Evolutionary conservation across 2,329 filamentous ascomycete genomes (phyloP).

Genomic region (Fusarium succisae): DNA sequence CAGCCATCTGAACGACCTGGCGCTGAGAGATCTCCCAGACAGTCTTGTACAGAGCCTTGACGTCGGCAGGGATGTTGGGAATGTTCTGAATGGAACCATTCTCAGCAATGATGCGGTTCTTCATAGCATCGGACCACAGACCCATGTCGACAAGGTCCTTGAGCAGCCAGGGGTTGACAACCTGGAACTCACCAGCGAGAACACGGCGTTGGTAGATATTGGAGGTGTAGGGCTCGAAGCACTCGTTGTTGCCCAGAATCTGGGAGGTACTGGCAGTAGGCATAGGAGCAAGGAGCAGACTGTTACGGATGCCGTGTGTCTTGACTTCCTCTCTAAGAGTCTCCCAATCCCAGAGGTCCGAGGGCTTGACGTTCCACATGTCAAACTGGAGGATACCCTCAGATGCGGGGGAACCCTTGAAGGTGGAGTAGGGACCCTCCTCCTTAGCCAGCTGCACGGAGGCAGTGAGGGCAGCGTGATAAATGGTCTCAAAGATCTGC

Average conservation of each 20-base stretch:
- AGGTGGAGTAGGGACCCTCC: constrained; percentile 86
- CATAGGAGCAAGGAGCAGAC: constrained; percentile 94
- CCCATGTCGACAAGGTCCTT: constrained; percentile 98
- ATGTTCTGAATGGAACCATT: constrained; percentile 97
- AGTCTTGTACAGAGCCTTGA: constrained; percentile 98
- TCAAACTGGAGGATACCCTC: constrained; percentile 97
- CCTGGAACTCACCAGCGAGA: constrained; percentile 97
- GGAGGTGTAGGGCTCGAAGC: constrained; percentile 99
- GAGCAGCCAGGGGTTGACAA: constrained; percentile 98
- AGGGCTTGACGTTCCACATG: constrained; percentile 96
- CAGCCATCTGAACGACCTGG: constrained; percentile 95
- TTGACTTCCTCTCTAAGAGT: constrained; percentile 89
- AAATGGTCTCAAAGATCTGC: constrained; percentile 99
- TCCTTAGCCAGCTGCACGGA: constrained; percentile 87
- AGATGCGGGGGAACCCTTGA: constrained; percentile 92
- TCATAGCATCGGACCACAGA: constrained; percentile 99
- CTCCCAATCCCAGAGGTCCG: constrained; percentile 97
- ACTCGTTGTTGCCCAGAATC: constrained; percentile 99
- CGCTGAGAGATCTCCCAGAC: constrained; percentile 99
- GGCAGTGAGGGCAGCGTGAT: constrained; percentile 91
- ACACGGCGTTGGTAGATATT: constrained; percentile 99
- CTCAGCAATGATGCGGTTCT: constrained; percentile 99
- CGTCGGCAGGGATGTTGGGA: constrained; percentile 92
- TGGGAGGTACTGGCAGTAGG: constrained; percentile 97
- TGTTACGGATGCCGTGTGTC: constrained; percentile 94